phyloP scores from a whole-genome alignment of 2,329 filamentous ascomycete genomes.

The Bipolaris victoriae region DNA sequence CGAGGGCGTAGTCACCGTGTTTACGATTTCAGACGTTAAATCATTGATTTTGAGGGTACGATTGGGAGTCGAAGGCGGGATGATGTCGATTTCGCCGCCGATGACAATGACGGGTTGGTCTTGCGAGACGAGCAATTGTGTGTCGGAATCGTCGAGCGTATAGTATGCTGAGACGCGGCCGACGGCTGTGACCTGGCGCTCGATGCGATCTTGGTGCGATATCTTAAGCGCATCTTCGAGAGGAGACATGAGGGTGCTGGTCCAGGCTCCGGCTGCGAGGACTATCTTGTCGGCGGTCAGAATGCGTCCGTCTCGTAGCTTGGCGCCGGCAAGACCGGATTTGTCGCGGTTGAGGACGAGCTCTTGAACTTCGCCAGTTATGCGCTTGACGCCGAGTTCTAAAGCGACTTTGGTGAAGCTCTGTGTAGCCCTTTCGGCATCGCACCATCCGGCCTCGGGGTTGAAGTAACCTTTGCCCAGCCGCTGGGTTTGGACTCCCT shows the following conservation, averaged over 20 bases:
- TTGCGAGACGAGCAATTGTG: constrained; percentile 51
- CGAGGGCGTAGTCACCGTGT: constrained; percentile 56
- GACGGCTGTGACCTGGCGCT: constrained; percentile 63
- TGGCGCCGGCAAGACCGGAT: constrained; percentile 52
- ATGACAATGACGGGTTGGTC: constrained; percentile 62
- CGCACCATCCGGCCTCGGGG: constrained; percentile 60
- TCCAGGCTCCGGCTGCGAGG: constrained; percentile 64
- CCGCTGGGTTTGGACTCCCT: constrained; percentile 30
- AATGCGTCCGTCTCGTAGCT: constrained; percentile 54
- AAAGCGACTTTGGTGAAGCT: constrained; percentile 54
- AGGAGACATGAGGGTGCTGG: constrained; percentile 59
- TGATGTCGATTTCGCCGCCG: constrained; percentile 55
- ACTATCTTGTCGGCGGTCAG: constrained; percentile 61
- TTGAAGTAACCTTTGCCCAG: constrained; percentile 56
- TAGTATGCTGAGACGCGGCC: constrained; percentile 66
- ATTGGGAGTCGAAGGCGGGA: constrained; percentile 57
- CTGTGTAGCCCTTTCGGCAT: constrained; percentile 56
- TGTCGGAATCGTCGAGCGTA: constrained; percentile 58
- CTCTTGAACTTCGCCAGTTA: constrained; percentile 52
- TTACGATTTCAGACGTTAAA: constrained; percentile 62
- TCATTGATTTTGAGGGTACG: constrained; percentile 66
- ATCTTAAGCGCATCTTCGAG: constrained; percentile 53
- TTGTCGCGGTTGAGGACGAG: constrained; percentile 51
- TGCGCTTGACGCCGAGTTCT: constrained; percentile 54
- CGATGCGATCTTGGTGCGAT: constrained; percentile 55